Conservation (phyloP, 2,329 filamentous ascomycete genomes). For the Penicillium brasilianum region DNA sequence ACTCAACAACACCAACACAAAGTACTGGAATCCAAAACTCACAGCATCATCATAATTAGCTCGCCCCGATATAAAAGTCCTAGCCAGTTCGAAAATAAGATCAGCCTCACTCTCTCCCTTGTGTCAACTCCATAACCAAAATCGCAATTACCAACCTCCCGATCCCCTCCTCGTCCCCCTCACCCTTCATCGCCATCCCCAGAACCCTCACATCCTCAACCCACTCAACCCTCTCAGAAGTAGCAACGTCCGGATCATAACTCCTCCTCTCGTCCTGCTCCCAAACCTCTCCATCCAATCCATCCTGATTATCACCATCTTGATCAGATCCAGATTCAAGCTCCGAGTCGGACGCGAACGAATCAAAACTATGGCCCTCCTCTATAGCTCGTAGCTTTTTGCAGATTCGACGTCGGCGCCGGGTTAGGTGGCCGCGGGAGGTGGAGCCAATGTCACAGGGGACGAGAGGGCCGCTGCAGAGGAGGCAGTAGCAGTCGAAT, state of each 20-base stretch:
- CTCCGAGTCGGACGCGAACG: background rate
- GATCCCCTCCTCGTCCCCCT: too few species aligned
- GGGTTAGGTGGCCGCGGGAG: background rate
- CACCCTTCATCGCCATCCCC: too few species aligned
- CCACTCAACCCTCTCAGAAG: background rate
- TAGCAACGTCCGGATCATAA: background rate
- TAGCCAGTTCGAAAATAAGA: too few species aligned
- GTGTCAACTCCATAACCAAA: too few species aligned
- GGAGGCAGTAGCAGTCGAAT: background rate
- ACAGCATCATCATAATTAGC: background rate
- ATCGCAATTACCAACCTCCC: background rate
- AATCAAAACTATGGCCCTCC: background rate
- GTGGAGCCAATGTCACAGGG: background rate
- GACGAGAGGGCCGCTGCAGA: background rate
- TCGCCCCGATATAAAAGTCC: background rate
- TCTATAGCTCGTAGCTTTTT: background rate
- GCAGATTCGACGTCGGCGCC: background rate
- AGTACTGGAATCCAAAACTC: too few species aligned
- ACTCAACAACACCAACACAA: too few species aligned
- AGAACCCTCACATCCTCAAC: background rate
- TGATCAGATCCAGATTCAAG: background rate
- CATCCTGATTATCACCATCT: background rate
- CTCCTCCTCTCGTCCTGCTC: background rate
- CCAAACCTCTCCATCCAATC: background rate
- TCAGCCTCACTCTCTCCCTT: too few species aligned